phyloP scores from a whole-genome alignment of 192 early-diverging fungal genomes.

The Obelidium mucronatum region DNA sequence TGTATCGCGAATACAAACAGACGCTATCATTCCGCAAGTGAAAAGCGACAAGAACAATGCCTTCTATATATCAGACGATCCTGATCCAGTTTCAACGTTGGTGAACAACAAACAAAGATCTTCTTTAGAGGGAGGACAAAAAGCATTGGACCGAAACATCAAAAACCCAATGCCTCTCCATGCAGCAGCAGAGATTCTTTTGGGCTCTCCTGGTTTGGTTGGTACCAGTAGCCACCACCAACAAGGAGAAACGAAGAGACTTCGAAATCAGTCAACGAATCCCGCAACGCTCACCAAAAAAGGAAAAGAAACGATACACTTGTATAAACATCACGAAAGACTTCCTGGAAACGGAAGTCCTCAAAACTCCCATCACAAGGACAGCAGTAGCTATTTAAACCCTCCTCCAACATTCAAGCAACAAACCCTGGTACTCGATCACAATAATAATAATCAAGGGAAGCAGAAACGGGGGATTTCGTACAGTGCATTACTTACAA shows the following conservation, averaged over 20 bases:
- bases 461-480: neutral
- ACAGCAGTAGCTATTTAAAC: neutral
- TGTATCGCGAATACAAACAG: neutral
- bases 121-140: too few relatives aligned
- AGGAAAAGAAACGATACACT: neutral
- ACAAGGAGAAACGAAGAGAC: neutral
- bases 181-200: neutral
- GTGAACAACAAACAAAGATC: neutral
- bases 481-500: neutral
- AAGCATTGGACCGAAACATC: neutral
- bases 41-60: neutral
- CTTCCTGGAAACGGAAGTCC: neutral
- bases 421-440: neutral
- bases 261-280: neutral
- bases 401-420: neutral
- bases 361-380: neutral
- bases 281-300: neutral
- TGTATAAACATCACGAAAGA: constrained; percentile 1
- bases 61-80: neutral
- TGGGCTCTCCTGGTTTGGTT: neutral
- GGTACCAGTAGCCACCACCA: neutral
- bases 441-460: neutral
- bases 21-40: neutral
- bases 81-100: neutral
- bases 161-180: neutral